Percentiles rank a stretch among this genome's conserved stretches.
Evolutionary conservation across 352 stramenopile species (phyloP).

Genomic region (Globisporangium nagaii): DNA sequence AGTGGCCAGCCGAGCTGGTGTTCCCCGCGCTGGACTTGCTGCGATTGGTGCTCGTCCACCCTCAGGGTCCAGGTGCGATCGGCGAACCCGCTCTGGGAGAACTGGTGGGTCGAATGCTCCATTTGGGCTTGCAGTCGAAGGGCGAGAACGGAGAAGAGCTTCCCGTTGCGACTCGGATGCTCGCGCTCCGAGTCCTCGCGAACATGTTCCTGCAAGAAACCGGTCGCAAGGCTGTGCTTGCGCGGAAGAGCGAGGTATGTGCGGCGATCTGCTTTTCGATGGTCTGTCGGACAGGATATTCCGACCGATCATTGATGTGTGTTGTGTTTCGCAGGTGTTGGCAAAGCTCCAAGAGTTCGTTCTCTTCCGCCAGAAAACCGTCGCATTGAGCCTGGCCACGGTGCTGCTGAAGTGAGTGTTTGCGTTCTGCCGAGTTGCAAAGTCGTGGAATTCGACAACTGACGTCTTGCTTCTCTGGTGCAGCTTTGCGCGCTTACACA

Average conservation of each 20-base stretch:
- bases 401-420: conserved; percentile 65
- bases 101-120: conserved; percentile 30
- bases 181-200: conserved; percentile 63
- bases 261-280: neutral
- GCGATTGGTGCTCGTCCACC: conserved; percentile 86
- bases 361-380: conserved; percentile 52
- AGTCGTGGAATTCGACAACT: neutral
- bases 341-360: conserved; percentile 39
- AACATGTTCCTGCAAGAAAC: conserved; percentile 69
- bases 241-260: conserved; percentile 45
- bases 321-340: conserved; percentile 22
- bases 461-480: neutral
- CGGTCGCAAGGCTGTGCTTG: conserved; percentile 37
- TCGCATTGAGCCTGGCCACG: conserved; percentile 61
- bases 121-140: conserved; percentile 27
- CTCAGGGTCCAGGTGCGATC: conserved; percentile 54
- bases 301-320: no score
- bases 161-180: conserved; percentile 64
- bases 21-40: conserved; percentile 93
- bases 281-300: no score
- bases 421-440: neutral
- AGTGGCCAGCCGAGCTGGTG: conserved; percentile 65
- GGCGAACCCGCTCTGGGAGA: conserved; percentile 25
- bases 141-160: conserved; percentile 24
- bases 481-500: conserved; percentile 40